phyloP scores from a whole-genome alignment of 176 grass and related monocot genomes.

The Aegilops tauschii region DNA sequence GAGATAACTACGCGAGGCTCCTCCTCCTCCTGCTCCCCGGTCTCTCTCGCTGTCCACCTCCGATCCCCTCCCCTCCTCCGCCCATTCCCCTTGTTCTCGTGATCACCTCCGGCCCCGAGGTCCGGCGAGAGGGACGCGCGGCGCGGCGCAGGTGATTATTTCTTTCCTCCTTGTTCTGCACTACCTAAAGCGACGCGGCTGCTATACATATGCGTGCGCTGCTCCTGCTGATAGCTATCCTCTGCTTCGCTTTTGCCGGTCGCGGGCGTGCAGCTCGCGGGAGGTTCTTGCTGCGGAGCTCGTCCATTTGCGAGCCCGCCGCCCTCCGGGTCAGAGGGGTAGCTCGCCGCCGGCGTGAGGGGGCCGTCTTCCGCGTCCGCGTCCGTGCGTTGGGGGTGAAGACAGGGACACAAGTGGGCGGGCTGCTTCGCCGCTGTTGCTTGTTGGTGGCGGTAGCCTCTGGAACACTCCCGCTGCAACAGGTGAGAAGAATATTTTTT shows the following conservation, averaged over 20 bases:
- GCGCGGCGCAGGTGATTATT: neutral
- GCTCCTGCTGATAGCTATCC: neutral
- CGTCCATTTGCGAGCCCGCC: neutral
- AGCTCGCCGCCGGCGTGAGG: slow-evolving; percentile 24
- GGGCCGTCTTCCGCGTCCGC: neutral
- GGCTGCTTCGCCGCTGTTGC: slow-evolving; percentile 14
- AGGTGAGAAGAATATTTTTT: slow-evolving; percentile 14
- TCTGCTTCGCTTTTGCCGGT: neutral
- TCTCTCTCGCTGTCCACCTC: slow-evolving; percentile 4
- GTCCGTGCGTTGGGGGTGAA: neutral
- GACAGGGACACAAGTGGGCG: neutral
- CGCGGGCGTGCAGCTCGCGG: neutral
- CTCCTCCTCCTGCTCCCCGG: neutral
- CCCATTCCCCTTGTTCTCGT: neutral
- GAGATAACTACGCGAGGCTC: neutral
- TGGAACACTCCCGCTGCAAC: slow-evolving; percentile 29
- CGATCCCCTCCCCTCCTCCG: neutral
- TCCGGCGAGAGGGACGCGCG: neutral
- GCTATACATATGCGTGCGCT: too few species aligned
- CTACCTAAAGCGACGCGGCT: too few species aligned
- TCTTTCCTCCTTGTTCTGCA: too few species aligned
- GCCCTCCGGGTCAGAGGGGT: neutral
- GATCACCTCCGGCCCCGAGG: neutral
- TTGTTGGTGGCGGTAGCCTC: slow-evolving; percentile 7
- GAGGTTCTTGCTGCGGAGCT: neutral